Base-by-base conservation (phyloP, 768 basidiomycete species). In the Daedaleopsis sinensis region DNA sequence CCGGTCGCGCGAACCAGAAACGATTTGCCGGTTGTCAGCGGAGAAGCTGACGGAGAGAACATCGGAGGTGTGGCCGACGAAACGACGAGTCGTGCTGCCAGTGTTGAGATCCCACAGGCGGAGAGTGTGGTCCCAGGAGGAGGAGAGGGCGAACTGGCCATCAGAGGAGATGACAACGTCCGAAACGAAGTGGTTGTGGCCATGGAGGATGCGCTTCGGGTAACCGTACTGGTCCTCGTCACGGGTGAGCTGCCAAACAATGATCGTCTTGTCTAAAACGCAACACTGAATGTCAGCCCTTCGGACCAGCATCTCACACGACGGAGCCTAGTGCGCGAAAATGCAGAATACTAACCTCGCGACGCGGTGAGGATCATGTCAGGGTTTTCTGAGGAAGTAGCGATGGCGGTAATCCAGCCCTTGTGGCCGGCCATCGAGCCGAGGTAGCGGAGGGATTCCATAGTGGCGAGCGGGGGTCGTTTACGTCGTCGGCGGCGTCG, bases 31-130 rank as follows among this genome's bases (percentile, higher is more conserved):
- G 88, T 99, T 98, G 80, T 99, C 97, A 61, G 97, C 97, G 68
- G 93, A 95, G 88, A 99, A 99, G 78, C 94, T 96, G 81, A 99
- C 97, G 67, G 95, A 97, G 61, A 99, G 86, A 66, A 99, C 96
- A 73, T 99, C 97, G 65, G 93, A 92, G 64, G 88, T 95, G 84
- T 99, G 97, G 68, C 97, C 97, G 68, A 98, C 92, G 74, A 99
- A 99, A 72, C 93, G 90, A 73, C 94, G 92, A 67, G 97, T 98
- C 64, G 97, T 99, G 67, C 83, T 77, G 61, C 97, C 97, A 52
- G 91, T 98, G 87, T 98, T 98, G 64, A 99, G 86, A 79, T 99
- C 97, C 97, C 97, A 99, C 63, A 99, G 89, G 73, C 97, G 93
- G 71, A 99, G 91, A 42, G 97, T 98, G 83, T 98, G 96, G 82